These are phyloP conservation scores for Taphrina sp. DNA, from an alignment of 1,139 yeast genomes.

Conservation along the genomic window DNA sequence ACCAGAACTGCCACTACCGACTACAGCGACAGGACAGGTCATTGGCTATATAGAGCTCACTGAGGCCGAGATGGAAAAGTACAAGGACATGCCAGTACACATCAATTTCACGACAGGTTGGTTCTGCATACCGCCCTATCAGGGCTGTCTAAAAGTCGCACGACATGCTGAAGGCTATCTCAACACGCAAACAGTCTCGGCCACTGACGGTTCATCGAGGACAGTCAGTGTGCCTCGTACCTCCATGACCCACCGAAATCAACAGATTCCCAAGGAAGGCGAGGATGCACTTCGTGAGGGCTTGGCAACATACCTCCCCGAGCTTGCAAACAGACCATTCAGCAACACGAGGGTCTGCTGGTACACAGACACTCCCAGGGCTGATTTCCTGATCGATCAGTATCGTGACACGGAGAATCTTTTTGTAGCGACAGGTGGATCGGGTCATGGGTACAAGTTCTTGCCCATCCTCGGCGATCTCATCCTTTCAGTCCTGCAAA, in stretches of 20 bases:
- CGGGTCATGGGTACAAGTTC: slow-evolving; percentile 45
- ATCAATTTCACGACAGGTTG: slow-evolving; percentile 52
- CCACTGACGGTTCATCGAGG: not conserved
- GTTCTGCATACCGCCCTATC: slow-evolving; percentile 50
- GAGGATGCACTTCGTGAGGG: slow-evolving; percentile 35
- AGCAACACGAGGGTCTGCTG: slow-evolving; percentile 45
- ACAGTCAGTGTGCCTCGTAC: slow-evolving; percentile 22
- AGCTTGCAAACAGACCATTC: slow-evolving; percentile 36
- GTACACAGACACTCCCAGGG: slow-evolving; percentile 51
- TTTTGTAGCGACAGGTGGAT: slow-evolving; percentile 51
- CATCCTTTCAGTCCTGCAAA: slow-evolving; percentile 15
- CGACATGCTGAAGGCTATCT: slow-evolving; percentile 38
- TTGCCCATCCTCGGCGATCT: slow-evolving; percentile 29
- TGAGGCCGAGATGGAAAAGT: slow-evolving; percentile 38
- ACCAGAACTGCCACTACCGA: slow-evolving; percentile 6
- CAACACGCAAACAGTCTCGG: slow-evolving; percentile 16
- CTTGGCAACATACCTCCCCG: slow-evolving; percentile 33
- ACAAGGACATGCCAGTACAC: slow-evolving; percentile 48
- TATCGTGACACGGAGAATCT: slow-evolving; percentile 47
- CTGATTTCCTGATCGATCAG: slow-evolving; percentile 49
- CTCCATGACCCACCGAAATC: slow-evolving; percentile 16
- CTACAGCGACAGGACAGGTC: slow-evolving; percentile 39
- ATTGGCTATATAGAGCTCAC: slow-evolving; percentile 38
- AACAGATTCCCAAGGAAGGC: slow-evolving; percentile 37
- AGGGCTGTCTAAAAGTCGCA: slow-evolving; percentile 47